Conservation (phyloP, 306 rosid genomes). For the Chamaecrista fasciculata region DNA sequence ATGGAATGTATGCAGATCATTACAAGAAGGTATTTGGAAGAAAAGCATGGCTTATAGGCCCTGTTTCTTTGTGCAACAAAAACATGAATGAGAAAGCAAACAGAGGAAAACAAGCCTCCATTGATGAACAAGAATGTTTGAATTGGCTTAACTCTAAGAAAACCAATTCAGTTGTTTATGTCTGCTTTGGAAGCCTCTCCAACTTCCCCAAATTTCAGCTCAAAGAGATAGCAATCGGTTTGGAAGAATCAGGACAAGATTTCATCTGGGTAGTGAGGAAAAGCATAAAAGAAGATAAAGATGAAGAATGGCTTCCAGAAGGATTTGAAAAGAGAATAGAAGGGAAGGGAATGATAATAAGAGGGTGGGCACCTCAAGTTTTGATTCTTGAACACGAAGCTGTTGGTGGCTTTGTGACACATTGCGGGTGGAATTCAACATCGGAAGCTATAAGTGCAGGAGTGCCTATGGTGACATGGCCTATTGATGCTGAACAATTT, state of each 20-base stretch:
- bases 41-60: constrained; percentile 64
- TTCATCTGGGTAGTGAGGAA: constrained; percentile 50
- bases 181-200: constrained; percentile 44
- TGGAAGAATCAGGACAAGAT: constrained; percentile 39
- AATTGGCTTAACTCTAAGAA: constrained; percentile 46
- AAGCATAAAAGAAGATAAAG: background rate
- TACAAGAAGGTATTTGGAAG: constrained; percentile 43
- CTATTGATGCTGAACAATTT: constrained; percentile 39
- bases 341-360: constrained; percentile 39
- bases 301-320: constrained; percentile 39
- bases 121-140: constrained; percentile 39
- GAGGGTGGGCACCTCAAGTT: constrained; percentile 52
- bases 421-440: constrained; percentile 51
- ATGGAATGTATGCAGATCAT: constrained; percentile 51
- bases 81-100: constrained; percentile 33
- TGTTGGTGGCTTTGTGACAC: constrained; percentile 44
- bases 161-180: constrained; percentile 39
- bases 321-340: constrained; percentile 39
- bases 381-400: constrained; percentile 43
- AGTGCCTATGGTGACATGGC: constrained; percentile 47
- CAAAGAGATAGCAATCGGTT: constrained; percentile 42
- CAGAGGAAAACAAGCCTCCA: constrained; percentile 41
- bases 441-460: constrained; percentile 46
- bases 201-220: constrained; percentile 36
- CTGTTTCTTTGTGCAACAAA: constrained; percentile 35